These are phyloP conservation scores for Fistulinella staudtii DNA, from an alignment of 1,284 basidiomycete species.

Conservation along the genomic window DNA sequence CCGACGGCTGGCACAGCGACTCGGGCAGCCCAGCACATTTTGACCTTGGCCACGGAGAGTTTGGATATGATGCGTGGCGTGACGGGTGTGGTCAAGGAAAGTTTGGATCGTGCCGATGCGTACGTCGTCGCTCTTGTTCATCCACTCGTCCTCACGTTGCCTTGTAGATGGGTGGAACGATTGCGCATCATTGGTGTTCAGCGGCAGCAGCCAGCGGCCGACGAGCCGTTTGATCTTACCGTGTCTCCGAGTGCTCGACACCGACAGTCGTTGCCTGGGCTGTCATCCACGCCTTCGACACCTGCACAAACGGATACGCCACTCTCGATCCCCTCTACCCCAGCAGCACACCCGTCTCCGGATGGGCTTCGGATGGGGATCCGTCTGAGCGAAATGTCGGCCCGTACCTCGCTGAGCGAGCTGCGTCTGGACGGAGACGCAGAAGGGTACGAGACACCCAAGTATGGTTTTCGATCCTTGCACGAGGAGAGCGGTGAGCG, in stretches of 20 bases:
- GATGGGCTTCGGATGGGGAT: conserved; percentile 25
- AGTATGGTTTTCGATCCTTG: conserved; percentile 8
- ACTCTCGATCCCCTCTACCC: conserved; percentile 28
- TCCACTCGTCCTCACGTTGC: conserved; percentile 3
- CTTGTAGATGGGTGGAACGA: conserved; percentile 70
- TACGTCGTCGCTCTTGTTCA: conserved; percentile 41
- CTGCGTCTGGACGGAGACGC: conserved; percentile 24
- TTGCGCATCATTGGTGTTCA: conserved; percentile 73
- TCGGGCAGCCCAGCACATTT: conserved; percentile 74
- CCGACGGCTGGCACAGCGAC: conserved; percentile 55
- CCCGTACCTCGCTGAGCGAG: conserved; percentile 30
- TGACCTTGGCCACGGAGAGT: conserved; percentile 86
- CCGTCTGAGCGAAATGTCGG: conserved; percentile 26
- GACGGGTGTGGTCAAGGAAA: conserved; percentile 83
- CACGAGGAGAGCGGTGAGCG: conserved; percentile 5
- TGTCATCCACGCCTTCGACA: conserved; percentile 31
- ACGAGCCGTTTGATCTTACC: conserved; percentile 14
- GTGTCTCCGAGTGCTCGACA: conserved; percentile 6
- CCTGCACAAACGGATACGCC: conserved; percentile 27
- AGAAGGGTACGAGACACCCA: conserved; percentile 27
- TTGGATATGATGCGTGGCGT: conserved; percentile 89
- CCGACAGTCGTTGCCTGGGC: conserved; percentile 23
- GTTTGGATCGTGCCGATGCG: conserved; percentile 83
- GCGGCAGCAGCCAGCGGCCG: conserved; percentile 35
- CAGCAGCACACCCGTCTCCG: conserved; percentile 22